Evolutionary conservation across 208 protist species (phyloP), one percentile per base, ranked within the genome.

Genomic region (Trypanosoma theileri): DNA sequence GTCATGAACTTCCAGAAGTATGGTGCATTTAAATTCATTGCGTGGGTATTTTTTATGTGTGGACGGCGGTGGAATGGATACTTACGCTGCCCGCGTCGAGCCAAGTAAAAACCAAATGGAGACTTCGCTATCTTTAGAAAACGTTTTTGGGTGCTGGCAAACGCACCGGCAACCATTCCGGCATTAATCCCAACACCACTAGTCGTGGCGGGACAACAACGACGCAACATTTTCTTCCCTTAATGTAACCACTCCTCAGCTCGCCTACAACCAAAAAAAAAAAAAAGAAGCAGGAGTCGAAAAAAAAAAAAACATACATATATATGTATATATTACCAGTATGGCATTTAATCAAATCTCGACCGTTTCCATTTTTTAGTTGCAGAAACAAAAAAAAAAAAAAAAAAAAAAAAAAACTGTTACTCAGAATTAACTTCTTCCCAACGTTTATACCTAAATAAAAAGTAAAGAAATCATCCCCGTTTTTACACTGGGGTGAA

Each of bases 1-100:
- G 91, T 93, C 91, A 94, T 94, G 50, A 82, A 94, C 26, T 80
- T 89, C 88, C 91, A 96, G 68, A 81, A 94, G 63, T 96, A 93
- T 17, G 91, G 91, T 11, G 88, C 91, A 26, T 85, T 94, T 35
- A 94, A 66, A 56, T 94, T 93, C 87, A 91, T 93, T 11, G 91
- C 75, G 3, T 91, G 82, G 1, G 87, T 92, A 59, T 96, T 94
- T 73, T 94, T 94, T 35, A 80, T 89, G 58, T 93, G 86, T 6
- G 91, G 88, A 17, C 88, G 66, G 11, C 88, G 80, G 59, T 80
- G 82, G 54, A 96, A 89, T 10, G 91, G 91, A 68, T 79, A 96
- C 73, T 91, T 89, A 11, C 91, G 73, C 42, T 93, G 88, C 12
- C 91, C 91, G 17, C 83, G 78, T 28, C 91, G 86, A 12, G 82